Evolutionary conservation across 2,329 filamentous ascomycete species (phyloP).

Genomic region (Botrytis byssoidea): DNA sequence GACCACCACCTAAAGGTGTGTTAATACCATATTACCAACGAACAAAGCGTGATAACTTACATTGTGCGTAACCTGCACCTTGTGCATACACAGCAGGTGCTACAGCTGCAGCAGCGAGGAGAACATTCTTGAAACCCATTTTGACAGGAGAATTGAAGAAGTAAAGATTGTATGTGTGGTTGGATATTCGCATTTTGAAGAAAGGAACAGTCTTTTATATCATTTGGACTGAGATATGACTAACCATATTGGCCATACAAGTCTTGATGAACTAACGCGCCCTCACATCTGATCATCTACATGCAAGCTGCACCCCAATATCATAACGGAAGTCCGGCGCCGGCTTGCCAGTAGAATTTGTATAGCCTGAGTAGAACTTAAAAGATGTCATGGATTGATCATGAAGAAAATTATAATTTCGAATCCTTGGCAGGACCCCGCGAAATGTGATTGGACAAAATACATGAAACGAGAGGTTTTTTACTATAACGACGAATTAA

Average conservation of each 20-base stretch:
- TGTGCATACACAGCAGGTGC: conserved; percentile 36
- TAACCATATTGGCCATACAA: background rate
- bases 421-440: background rate
- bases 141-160: conserved; percentile 22
- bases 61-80: conserved; percentile 32
- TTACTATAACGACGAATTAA: background rate
- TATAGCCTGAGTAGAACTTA: conserved; percentile 29
- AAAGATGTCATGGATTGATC: conserved; percentile 9
- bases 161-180: background rate
- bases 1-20: conserved; percentile 33
- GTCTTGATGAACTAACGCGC: background rate
- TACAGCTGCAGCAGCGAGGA: conserved; percentile 37
- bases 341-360: conserved; percentile 29
- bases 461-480: background rate
- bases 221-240: background rate
- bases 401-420: background rate
- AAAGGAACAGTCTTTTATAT: conserved; percentile 19
- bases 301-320: background rate
- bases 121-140: conserved; percentile 34
- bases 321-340: conserved; percentile 29
- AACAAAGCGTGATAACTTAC: conserved; percentile 25
- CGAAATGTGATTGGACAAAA: background rate
- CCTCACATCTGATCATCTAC: background rate
- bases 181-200: background rate
- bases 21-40: background rate